These are phyloP conservation scores for Leishmania amazonensis DNA, from an alignment of 208 protist genomes.

Conservation along the genomic window DNA sequence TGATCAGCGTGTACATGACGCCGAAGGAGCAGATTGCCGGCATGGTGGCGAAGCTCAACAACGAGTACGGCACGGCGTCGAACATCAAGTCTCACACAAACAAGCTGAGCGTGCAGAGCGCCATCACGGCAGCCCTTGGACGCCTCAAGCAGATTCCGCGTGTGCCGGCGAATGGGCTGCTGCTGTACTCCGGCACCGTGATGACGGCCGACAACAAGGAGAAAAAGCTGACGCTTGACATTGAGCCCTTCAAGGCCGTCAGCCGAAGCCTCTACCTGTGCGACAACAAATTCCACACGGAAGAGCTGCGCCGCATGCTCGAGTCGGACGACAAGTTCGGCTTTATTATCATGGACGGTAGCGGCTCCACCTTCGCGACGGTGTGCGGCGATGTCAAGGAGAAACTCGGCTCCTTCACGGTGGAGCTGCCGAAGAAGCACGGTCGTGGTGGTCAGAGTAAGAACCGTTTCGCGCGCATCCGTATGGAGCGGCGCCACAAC, in stretches of 20 bases:
- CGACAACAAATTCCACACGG: constrained; percentile 98
- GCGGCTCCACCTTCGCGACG: constrained; percentile 97
- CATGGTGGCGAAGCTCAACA: constrained; percentile 98
- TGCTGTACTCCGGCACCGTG: constrained; percentile 99
- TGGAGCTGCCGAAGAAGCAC: constrained; percentile 99
- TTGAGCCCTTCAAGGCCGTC: constrained; percentile 99
- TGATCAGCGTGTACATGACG: constrained; percentile 99
- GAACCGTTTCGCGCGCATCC: constrained; percentile 99
- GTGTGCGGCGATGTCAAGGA: constrained; percentile 98
- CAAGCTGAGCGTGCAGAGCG: constrained; percentile 90
- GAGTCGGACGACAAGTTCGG: constrained; percentile 99
- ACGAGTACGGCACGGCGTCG: constrained; percentile 99
- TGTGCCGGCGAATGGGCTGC: constrained; percentile 97
- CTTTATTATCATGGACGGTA: constrained; percentile 99
- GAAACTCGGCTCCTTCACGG: constrained; percentile 98
- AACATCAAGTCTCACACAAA: constrained; percentile 99
- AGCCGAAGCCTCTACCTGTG: constrained; percentile 99
- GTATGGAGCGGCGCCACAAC: constrained; percentile 99
- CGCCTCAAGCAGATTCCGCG: constrained; percentile 94
- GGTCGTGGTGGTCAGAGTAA: constrained; percentile 99
- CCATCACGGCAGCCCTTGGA: constrained; percentile 90
- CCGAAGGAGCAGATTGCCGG: constrained; percentile 98
- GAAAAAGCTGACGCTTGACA: constrained; percentile 99
- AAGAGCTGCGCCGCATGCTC: constrained; percentile 97
- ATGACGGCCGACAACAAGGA: constrained; percentile 99